Conservation (phyloP, 805 yeast species). For the Torulaspora maleeae region DNA sequence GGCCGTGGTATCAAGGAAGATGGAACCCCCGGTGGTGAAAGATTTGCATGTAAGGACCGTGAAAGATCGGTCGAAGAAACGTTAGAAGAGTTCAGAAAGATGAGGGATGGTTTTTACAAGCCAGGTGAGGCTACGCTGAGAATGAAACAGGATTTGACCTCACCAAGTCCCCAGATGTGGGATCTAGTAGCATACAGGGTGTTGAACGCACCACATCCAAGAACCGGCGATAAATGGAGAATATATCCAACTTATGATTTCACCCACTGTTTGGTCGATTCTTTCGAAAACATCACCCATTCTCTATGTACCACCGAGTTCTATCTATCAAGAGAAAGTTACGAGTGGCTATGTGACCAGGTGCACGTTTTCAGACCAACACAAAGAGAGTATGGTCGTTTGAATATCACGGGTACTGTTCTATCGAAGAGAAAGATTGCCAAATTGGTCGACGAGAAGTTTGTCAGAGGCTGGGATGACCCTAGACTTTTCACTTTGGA, state of each 20-base stretch:
- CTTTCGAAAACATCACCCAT: slow-evolving; percentile 92
- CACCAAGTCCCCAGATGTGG: slow-evolving; percentile 99
- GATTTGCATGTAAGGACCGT: slow-evolving; percentile 79
- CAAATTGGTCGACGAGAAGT: slow-evolving; percentile 71
- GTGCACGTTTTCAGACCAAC: slow-evolving; percentile 96
- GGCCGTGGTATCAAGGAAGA: slow-evolving; percentile 89
- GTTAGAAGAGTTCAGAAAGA: slow-evolving; percentile 74
- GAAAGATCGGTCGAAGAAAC: slow-evolving; percentile 66
- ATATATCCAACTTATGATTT: slow-evolving; percentile 98
- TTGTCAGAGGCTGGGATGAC: slow-evolving; percentile 97
- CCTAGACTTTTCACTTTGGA: slow-evolving; percentile 94
- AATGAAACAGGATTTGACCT: slow-evolving; percentile 88
- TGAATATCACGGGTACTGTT: slow-evolving; percentile 90
- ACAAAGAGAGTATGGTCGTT: slow-evolving; percentile 96
- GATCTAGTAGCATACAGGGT: slow-evolving; percentile 97
- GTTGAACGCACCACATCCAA: slow-evolving; percentile 84
- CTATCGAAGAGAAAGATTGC: slow-evolving; percentile 95
- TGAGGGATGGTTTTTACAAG: slow-evolving; percentile 84
- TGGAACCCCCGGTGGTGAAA: slow-evolving; percentile 91
- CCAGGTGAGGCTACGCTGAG: slow-evolving; percentile 93
- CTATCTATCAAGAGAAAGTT: slow-evolving; percentile 84
- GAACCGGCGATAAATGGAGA: slow-evolving; percentile 97
- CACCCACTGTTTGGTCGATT: slow-evolving; percentile 98
- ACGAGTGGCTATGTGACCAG: slow-evolving; percentile 97
- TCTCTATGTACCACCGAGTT: slow-evolving; percentile 96